These are phyloP conservation scores for Podila epigama DNA, from an alignment of 192 early-diverging fungal species.

Conservation along the genomic window DNA sequence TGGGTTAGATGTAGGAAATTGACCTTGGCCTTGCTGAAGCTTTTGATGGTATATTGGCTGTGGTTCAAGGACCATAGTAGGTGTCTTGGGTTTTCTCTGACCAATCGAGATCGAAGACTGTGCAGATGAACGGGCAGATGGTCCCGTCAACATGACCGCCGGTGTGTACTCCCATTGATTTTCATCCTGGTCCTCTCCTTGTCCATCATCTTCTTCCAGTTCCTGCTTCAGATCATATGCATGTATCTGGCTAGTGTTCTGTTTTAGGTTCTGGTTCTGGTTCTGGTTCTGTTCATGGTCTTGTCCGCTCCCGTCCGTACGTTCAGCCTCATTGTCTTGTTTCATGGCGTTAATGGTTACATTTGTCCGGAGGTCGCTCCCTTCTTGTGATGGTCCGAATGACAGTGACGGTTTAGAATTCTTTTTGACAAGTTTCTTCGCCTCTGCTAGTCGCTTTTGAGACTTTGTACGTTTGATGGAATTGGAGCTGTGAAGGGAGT, in stretches of 20 bases:
- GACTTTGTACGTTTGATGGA: conserved; percentile 31
- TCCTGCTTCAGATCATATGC: no score
- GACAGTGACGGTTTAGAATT: background rate
- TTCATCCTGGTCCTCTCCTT: conserved; percentile 6
- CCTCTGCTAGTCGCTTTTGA: conserved; percentile 1
- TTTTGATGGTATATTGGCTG: conserved; percentile 18
- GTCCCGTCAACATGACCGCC: conserved; percentile 32
- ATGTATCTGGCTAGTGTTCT: no score
- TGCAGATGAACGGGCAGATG: conserved; percentile 40
- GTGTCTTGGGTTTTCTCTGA: background rate
- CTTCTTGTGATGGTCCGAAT: background rate
- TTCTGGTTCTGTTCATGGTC: no score
- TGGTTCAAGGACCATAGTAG: conserved; percentile 33
- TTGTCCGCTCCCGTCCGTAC: no score
- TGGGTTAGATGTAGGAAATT: no score
- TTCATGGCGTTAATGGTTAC: background rate
- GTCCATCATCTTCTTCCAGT: background rate
- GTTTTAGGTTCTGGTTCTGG: no score
- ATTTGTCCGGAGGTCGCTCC: no score
- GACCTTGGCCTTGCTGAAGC: background rate
- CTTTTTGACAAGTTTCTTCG: conserved; percentile 4
- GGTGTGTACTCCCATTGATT: conserved; percentile 20
- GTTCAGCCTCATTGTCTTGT: background rate
- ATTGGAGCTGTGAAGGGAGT: conserved; percentile 30
- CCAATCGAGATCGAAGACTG: conserved; percentile 19